Conservation (phyloP, 2,329 filamentous ascomycete genomes). For the Plenodomus tracheiphilus region DNA sequence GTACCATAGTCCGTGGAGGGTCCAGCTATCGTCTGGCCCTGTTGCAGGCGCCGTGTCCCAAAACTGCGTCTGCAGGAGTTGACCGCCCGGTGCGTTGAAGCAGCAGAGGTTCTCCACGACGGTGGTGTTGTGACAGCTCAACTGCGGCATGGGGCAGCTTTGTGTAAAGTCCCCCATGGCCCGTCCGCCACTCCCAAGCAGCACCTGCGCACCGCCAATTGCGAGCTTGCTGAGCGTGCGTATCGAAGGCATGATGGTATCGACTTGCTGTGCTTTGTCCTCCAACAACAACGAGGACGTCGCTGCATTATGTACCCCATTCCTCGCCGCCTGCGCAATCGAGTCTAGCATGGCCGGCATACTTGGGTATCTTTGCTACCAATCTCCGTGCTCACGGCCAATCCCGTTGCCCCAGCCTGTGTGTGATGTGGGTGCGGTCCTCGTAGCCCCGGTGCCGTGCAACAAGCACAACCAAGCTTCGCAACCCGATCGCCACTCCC, state of each 20-base stretch:
- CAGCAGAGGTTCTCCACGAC: conserved; percentile 69
- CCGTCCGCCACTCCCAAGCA: conserved; percentile 30
- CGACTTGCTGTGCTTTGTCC: conserved; percentile 16
- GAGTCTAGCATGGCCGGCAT: conserved; percentile 31
- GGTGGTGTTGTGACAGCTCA: conserved; percentile 68
- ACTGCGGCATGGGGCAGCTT: conserved; percentile 45
- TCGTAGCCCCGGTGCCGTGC: conserved; percentile 7
- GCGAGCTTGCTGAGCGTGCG: conserved; percentile 43
- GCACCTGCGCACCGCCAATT: conserved; percentile 38
- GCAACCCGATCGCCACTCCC: conserved; percentile 26
- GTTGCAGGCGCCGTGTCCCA: conserved; percentile 70
- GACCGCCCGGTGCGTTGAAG: conserved; percentile 72
- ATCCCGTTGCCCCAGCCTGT: conserved; percentile 2
- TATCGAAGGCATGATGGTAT: conserved; percentile 39
- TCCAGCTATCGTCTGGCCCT: conserved; percentile 72
- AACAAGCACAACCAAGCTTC: conserved; percentile 32
- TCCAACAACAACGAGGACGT: conserved; percentile 10
- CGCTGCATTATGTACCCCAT: conserved; percentile 33
- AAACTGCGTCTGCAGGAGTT: conserved; percentile 75
- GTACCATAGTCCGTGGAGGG: conserved; percentile 70
- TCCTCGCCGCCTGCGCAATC: conserved; percentile 17
- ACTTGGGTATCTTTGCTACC: not conserved
- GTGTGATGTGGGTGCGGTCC: not conserved
- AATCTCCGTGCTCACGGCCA: not conserved
- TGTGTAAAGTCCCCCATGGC: conserved; percentile 32